A percentile compares a stretch with the other conserved stretches of the same genome.
Conservation (phyloP, 106 monocot genomes). For the Dendrobium chrysotoxum region DNA sequence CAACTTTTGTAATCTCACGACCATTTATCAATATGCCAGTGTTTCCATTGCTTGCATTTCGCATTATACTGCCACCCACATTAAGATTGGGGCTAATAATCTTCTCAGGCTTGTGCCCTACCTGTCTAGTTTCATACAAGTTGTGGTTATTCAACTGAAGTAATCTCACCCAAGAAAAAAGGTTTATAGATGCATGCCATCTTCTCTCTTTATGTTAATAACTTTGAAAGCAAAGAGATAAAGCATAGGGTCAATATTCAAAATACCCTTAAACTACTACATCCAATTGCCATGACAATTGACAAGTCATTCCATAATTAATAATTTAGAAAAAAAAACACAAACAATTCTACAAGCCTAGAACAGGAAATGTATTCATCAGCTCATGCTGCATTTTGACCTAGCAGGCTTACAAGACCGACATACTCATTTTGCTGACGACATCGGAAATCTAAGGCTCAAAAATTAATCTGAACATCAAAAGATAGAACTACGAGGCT, state of each 20-base stretch:
- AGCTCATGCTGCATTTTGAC: background rate
- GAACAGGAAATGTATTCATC: background rate
- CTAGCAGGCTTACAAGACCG: background rate
- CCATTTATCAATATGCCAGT: conserved; percentile 83
- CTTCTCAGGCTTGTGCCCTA: conserved; percentile 76
- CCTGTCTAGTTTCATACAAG: conserved; percentile 33
- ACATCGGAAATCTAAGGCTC: background rate
- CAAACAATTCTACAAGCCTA: background rate
- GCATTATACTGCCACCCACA: conserved; percentile 63
- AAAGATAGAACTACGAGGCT: background rate
- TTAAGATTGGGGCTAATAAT: conserved; percentile 81
- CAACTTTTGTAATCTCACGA: conserved; percentile 82
- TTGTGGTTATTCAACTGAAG: background rate
- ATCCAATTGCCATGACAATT: background rate
- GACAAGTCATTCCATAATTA: background rate
- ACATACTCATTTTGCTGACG: background rate
- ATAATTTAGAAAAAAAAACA: background rate
- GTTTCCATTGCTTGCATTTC: conserved; percentile 89
- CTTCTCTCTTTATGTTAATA: background rate
- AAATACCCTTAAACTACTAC: conserved; percentile 1
- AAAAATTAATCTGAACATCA: background rate
- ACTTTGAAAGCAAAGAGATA: background rate
- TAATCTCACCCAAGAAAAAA: background rate
- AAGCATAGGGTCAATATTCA: background rate
- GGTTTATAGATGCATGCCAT: background rate